These are phyloP conservation scores for Globisporangium cylindrosporum DNA, from an alignment of 352 stramenopile species.

Conservation along the genomic window DNA sequence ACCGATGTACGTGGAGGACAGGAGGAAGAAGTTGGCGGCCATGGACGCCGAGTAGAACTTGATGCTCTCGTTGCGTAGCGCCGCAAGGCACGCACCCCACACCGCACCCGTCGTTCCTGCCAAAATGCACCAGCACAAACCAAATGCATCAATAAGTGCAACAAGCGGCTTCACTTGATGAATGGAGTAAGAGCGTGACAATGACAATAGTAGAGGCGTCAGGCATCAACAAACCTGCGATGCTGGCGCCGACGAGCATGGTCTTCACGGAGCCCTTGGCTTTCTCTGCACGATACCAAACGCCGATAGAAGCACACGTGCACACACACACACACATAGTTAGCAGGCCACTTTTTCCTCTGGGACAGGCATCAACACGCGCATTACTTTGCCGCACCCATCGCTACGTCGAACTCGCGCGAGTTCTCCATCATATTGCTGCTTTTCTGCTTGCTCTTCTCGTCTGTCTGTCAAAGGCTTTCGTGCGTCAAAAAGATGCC, in stretches of 20 bases:
- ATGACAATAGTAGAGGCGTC: too few relatives aligned
- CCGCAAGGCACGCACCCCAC: slow-evolving; percentile 56
- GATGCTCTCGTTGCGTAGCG: slow-evolving; percentile 71
- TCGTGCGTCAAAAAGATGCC: neutral
- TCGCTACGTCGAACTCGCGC: slow-evolving; percentile 20
- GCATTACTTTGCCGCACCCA: slow-evolving; percentile 1
- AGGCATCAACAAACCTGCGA: slow-evolving; percentile 25
- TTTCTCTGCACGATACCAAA: slow-evolving; percentile 37
- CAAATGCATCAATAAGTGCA: neutral
- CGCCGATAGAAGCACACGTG: neutral
- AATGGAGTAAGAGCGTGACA: neutral
- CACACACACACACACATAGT: neutral
- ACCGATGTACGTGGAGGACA: slow-evolving; percentile 86
- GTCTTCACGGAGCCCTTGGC: slow-evolving; percentile 60
- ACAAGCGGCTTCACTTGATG: neutral
- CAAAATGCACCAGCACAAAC: neutral
- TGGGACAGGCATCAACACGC: neutral
- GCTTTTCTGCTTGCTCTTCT: neutral
- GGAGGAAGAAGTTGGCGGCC: slow-evolving; percentile 82
- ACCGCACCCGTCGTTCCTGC: slow-evolving; percentile 49
- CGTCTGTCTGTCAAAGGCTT: neutral
- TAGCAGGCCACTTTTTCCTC: neutral
- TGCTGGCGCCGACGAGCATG: slow-evolving; percentile 62
- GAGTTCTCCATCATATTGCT: slow-evolving; percentile 8
- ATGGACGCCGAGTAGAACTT: slow-evolving; percentile 83